Conservation (phyloP, 1,139 yeast species). For the Zygoascus hellenicus region DNA sequence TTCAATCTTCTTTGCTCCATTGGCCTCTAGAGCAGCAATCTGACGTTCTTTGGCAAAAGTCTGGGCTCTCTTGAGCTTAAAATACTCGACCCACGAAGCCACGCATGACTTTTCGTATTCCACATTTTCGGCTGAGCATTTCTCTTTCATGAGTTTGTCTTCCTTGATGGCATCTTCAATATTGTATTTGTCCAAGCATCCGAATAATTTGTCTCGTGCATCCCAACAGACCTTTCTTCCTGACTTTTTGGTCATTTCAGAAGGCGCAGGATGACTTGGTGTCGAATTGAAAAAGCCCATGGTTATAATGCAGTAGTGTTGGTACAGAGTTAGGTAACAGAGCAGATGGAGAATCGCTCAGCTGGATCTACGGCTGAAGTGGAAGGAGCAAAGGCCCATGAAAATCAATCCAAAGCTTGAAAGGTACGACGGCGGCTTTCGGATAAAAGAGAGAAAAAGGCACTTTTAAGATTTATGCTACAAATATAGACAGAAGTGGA, state of each 20-base stretch:
- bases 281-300: conserved; percentile 17
- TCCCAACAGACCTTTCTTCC: conserved; percentile 63
- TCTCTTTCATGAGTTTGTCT: conserved; percentile 25
- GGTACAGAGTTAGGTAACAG: not conserved
- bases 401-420: not conserved
- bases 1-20: conserved; percentile 39
- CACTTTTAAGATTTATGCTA: no score
- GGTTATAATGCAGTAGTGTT: conserved; percentile 4
- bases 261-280: conserved; percentile 2
- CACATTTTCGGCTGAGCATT: conserved; percentile 44
- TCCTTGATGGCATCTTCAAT: conserved; percentile 41
- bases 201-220: conserved; percentile 53
- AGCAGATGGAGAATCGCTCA: not conserved
- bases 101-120: conserved; percentile 52
- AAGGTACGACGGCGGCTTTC: not conserved
- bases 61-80: conserved; percentile 59
- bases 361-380: no score
- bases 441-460: not conserved
- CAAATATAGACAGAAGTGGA: no score
- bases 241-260: conserved; percentile 42
- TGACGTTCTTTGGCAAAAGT: conserved; percentile 50
- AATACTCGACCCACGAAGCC: conserved; percentile 61
- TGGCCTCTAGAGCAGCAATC: conserved; percentile 47
- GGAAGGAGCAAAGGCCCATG: not conserved
- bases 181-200: conserved; percentile 50